Percentiles rank a stretch among this genome's conserved stretches.
Evolutionary conservation across 2,329 filamentous ascomycete genomes (phyloP).

Genomic region (Scytalidium lignicola): DNA sequence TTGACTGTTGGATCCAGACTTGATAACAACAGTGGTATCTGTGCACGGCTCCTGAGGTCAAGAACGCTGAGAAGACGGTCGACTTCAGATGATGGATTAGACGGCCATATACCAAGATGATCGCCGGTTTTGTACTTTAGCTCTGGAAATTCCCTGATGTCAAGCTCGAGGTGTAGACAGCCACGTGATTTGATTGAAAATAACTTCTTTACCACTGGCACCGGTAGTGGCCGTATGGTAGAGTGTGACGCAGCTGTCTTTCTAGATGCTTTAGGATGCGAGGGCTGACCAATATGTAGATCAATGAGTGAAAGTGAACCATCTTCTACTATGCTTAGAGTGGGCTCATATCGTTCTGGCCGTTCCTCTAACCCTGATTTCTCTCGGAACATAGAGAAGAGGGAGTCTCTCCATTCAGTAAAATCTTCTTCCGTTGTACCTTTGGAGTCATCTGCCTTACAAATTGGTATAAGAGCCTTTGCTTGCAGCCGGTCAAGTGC

Average conservation of each 20-base stretch:
- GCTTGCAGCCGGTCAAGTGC: conserved; percentile 24
- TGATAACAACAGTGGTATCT: conserved; percentile 5
- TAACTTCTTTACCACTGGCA: conserved; percentile 7
- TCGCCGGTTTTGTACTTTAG: conserved; percentile 11
- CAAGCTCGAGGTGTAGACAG: conserved; percentile 11
- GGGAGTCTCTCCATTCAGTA: conserved; percentile 29
- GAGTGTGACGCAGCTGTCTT: conserved; percentile 3
- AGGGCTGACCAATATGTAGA: conserved; percentile 12
- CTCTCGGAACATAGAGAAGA: conserved; percentile 1
- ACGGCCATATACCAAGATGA: conserved; percentile 11
- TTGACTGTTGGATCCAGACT: conserved; percentile 2
- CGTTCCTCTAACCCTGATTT: conserved; percentile 2
- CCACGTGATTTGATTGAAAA: conserved; percentile 4
- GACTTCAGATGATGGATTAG: conserved; percentile 7
- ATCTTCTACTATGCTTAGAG: conserved; percentile 1
- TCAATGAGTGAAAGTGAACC: conserved; percentile 7
- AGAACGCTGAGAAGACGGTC: conserved; percentile 5
- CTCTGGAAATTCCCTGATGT: conserved; percentile 4
- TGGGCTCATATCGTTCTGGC: neutral
- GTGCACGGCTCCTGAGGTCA: conserved; percentile 1
- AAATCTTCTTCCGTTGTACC: conserved; percentile 30
- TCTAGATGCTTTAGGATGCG: neutral
- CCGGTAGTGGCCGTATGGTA: conserved; percentile 7
- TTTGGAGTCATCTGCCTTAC: conserved; percentile 28
- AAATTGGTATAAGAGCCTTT: conserved; percentile 21